Conservation (phyloP, 2,329 filamentous ascomycete genomes). For the Pseudocercospora eumusae region DNA sequence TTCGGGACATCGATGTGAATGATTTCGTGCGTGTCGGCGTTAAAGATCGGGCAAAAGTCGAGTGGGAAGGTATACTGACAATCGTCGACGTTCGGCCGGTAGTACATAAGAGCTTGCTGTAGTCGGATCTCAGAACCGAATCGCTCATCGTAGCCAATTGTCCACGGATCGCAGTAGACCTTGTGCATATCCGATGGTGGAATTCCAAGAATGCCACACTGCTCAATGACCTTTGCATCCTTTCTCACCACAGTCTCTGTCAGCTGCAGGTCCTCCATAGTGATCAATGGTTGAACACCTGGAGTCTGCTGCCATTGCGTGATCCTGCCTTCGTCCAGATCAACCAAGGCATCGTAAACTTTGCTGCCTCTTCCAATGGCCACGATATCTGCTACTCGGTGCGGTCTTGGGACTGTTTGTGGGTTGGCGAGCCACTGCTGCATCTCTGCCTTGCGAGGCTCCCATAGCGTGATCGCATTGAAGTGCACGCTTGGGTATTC, state of each 20-base stretch:
- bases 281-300: constrained; percentile 84
- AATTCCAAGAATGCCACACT: constrained; percentile 81
- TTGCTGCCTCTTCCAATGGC: constrained; percentile 76
- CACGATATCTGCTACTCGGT: constrained; percentile 77
- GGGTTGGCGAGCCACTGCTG: constrained; percentile 72
- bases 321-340: constrained; percentile 67
- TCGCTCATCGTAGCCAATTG: constrained; percentile 89
- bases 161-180: constrained; percentile 95
- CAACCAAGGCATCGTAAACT: constrained; percentile 79
- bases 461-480: constrained; percentile 81
- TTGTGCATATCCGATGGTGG: constrained; percentile 85
- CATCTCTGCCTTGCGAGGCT: constrained; percentile 85
- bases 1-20: constrained; percentile 82
- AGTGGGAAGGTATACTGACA: constrained; percentile 89
- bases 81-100: constrained; percentile 79
- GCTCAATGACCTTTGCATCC: constrained; percentile 85
- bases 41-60: constrained; percentile 92
- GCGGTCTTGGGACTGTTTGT: constrained; percentile 61
- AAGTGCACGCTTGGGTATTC: constrained; percentile 73
- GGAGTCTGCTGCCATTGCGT: constrained; percentile 72
- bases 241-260: constrained; percentile 75
- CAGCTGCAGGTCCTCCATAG: constrained; percentile 81
- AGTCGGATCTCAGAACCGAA: constrained; percentile 77
- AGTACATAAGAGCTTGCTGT: constrained; percentile 95
- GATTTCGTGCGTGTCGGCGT: constrained; percentile 74